Base-by-base conservation (phyloP, 306 rosid species). In the Glycine soja region DNA sequence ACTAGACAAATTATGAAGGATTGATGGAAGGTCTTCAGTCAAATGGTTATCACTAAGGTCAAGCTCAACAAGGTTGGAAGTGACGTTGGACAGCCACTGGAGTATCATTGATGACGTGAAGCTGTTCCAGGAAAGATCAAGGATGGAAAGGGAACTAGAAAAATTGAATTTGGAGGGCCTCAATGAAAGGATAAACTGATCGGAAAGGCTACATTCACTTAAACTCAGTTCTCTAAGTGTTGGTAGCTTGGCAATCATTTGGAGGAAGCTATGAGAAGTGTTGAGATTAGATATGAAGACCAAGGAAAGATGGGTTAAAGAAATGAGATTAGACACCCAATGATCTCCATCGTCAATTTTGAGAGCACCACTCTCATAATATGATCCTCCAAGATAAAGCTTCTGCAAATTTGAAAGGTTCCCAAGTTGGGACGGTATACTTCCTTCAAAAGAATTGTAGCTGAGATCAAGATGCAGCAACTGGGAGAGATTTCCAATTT, bases 281-380 rank as follows among this genome's bases (percentile, higher is more conserved):
- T 78, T 40, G 11, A 85, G 81, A 73, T 81, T 50, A 1, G 14
- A 0, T 7, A 78, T 3, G 0, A 0, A 0, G 0, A 3, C 1
- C 3, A 78, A 59, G 74, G 50, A 18, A 73, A 85, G 81, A 77
- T 78, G 74, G 13, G 81, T 72, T 51, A 81, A 65, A 77, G 54
- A 62, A 73, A 82, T 57, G 73, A 81, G 85, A 81, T 54, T 72
- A 34, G 80, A 59, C 5, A 85, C 5, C 86, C 84, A 82, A 15
- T 66, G 15, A 51, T 38, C 43, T 38, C 77, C 77, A 57, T 4
- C 9, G 2, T 64, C 14, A 50, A 77, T n/a, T 73, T 78, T 51
- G 3, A 76, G 69, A 58, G 48, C 61, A 7, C 3, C 1, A 12
- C 3, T 11, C n/a, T n/a, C n/a, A 34, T 34, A 34, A 10, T 54